Evolutionary conservation across 257 asterid genomes (phyloP), one percentile per base, ranked within the genome.

Genomic region (Solanum dulcamara): DNA sequence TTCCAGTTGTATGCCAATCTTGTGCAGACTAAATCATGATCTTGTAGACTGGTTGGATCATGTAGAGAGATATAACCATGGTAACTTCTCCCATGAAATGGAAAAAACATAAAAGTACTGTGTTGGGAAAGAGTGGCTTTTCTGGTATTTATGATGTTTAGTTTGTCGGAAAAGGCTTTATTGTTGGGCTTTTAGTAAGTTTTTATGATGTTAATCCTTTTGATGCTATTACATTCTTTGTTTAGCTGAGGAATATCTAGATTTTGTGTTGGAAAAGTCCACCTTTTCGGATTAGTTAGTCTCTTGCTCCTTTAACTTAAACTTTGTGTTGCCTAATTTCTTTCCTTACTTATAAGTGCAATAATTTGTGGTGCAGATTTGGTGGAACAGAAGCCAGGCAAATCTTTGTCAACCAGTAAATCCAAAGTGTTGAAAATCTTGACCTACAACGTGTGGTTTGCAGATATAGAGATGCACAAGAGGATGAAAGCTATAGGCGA

Each of bases 361-460:
- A 86, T 87, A 46, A 75, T 83, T 42, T 86, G 57, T 57, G 32
- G 70, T 55, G 38, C 81, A 14, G 71, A 84, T 71, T 75, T 32
- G 14, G 77, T 85, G 83, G 87, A 85, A 20, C 77, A 64, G 74
- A 89, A 84, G 75, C 86, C 90, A 55, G 90, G 88, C 67, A 90
- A 85, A 64, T 81, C 89, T 87, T 50, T 81, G 75, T 20, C 55
- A 81, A 75, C 81, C 57, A 88, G 89, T 1, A 84, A 84, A 53
- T 67, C 90, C 51, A 88, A 68, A 80, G 80, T 88, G 26, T 90
- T 93, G 93, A 97, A 95, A 94, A 85, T 97, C 85, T 81, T 97
- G 93, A 94, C 92, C 88, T 97, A 97, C 80, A 97, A 97, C 84
- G 88, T 95, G 79, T 97, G 99, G 99, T 97, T 97, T 72, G 98